phyloP scores from a whole-genome alignment of 2,329 filamentous ascomycete species.

The Drechslerella dactyloides region DNA sequence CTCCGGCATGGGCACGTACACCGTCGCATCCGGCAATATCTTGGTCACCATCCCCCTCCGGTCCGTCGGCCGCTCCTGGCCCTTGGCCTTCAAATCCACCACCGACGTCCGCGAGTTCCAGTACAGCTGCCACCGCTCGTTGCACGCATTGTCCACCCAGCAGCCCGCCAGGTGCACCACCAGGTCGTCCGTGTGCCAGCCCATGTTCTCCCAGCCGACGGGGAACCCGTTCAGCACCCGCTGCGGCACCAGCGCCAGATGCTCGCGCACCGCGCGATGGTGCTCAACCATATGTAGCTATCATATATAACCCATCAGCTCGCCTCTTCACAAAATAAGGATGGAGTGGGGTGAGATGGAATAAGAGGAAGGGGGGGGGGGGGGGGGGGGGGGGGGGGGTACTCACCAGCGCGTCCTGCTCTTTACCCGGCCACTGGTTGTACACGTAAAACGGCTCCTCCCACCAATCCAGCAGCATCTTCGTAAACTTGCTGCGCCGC shows the following conservation, averaged over 20 bases:
- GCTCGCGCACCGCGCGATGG: constrained; percentile 58
- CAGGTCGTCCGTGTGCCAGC: constrained; percentile 58
- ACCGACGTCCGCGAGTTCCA: constrained; percentile 54
- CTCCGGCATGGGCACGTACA: constrained; percentile 38
- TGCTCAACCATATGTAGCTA: constrained; percentile 56
- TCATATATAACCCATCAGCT: not conserved
- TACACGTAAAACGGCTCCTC: constrained; percentile 58
- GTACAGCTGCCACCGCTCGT: constrained; percentile 57
- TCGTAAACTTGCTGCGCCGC: constrained; percentile 57
- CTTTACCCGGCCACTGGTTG: constrained; percentile 56
- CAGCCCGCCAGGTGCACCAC: constrained; percentile 59
- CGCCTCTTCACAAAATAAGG: too few species aligned
- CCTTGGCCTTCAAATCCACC: constrained; percentile 36
- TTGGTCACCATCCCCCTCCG: constrained; percentile 44
- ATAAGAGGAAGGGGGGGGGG: not conserved
- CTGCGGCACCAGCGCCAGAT: constrained; percentile 58
- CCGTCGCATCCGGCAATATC: constrained; percentile 30
- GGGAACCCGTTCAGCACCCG: constrained; percentile 58
- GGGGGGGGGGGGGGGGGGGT: not conserved
- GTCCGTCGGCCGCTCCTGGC: constrained; percentile 37
- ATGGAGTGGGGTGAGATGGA: too few species aligned
- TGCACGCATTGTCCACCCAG: constrained; percentile 58
- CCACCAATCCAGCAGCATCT: constrained; percentile 59
- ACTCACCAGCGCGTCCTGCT: constrained; percentile 57
- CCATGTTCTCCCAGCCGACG: constrained; percentile 57